phyloP scores from a whole-genome alignment of 352 stramenopile genomes.

The Globisporangium viniferum region DNA sequence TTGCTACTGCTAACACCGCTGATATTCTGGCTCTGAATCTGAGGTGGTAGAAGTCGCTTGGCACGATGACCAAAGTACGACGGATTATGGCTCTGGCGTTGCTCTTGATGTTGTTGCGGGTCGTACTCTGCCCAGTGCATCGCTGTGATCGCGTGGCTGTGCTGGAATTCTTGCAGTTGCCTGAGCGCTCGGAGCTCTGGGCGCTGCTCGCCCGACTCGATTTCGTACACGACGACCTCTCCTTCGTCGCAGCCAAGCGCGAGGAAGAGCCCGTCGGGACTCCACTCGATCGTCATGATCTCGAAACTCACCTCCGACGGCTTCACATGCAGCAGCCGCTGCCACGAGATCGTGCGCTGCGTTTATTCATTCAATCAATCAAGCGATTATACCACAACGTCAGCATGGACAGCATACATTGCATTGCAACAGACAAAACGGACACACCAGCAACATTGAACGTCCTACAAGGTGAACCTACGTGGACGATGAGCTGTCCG shows the following conservation, averaged over 20 bases:
- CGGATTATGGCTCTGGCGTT: conserved; percentile 15
- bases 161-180: conserved; percentile 28
- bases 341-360: conserved; percentile 75
- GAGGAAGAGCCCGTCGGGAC: conserved; percentile 56
- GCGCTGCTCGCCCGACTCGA: conserved; percentile 44
- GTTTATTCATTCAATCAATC: neutral
- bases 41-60: conserved; percentile 25
- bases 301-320: conserved; percentile 53
- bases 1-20: neutral
- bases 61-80: conserved; percentile 33
- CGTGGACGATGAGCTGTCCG: conserved; percentile 67
- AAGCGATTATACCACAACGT: neutral
- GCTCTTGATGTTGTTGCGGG: neutral
- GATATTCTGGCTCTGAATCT: neutral
- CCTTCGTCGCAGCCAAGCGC: conserved; percentile 69
- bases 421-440: too few species aligned
- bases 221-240: conserved; percentile 65
- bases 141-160: conserved; percentile 41
- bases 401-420: neutral
- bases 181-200: conserved; percentile 23
- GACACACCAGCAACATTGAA: too few species aligned
- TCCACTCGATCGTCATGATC: conserved; percentile 58
- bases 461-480: conserved; percentile 24
- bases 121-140: conserved; percentile 43
- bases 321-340: conserved; percentile 69